Percentiles rank a stretch among this genome's conserved stretches.
Evolutionary conservation across 495 filamentous ascomycete genomes (phyloP).

Genomic region (Talaromyces liani): DNA sequence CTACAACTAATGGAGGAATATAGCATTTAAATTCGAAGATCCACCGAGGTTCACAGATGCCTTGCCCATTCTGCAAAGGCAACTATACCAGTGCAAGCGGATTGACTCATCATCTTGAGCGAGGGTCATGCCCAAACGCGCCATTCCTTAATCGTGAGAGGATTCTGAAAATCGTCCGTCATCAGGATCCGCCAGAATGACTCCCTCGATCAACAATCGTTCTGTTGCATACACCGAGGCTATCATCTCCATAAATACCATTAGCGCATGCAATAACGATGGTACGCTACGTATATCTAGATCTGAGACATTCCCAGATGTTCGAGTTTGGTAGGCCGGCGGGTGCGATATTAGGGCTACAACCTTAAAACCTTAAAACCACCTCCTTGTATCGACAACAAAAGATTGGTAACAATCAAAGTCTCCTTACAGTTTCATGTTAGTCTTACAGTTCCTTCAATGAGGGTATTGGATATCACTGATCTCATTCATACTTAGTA

Average conservation of each 20-base stretch:
- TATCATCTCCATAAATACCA: neutral
- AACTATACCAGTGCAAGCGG: constrained; percentile 35
- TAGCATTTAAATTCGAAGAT: constrained; percentile 39
- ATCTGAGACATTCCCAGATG: neutral
- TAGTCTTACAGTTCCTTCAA: no score
- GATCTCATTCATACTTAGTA: neutral
- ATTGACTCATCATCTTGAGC: constrained; percentile 38
- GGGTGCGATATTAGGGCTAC: neutral
- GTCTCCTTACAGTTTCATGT: neutral
- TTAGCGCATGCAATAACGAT: neutral
- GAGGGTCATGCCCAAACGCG: constrained; percentile 29
- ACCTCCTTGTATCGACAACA: neutral
- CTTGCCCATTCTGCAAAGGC: constrained; percentile 38
- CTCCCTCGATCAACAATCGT: neutral
- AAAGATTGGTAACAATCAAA: neutral
- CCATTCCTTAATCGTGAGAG: constrained; percentile 27
- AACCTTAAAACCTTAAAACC: neutral
- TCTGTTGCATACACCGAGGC: neutral
- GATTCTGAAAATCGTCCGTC: constrained; percentile 23
- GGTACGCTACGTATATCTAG: neutral
- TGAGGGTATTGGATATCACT: neutral
- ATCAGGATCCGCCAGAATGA: constrained; percentile 18
- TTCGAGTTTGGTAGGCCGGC: neutral
- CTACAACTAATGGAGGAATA: neutral
- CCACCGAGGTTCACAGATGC: constrained; percentile 23